Percentiles rank a stretch among this genome's conserved stretches.
Evolutionary conservation across 139 green algal genomes (phyloP).

Genomic region (Picochlorum sp.): DNA sequence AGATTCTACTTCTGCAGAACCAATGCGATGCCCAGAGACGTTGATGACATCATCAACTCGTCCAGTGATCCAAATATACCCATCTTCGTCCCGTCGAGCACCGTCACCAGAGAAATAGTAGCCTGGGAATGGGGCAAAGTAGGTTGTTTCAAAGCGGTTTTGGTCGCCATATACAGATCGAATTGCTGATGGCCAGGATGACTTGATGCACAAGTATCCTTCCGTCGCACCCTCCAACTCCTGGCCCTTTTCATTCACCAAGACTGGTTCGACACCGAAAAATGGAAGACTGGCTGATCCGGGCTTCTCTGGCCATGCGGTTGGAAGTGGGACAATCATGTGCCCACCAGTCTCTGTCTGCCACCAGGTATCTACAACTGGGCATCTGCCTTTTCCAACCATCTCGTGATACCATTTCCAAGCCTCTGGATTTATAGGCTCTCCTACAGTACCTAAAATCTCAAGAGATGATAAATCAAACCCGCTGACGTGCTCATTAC

Average conservation of each 20-base stretch:
- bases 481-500: conserved; percentile 61
- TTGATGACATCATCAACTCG: conserved; percentile 93
- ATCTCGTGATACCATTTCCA: conserved; percentile 91
- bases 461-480: conserved; percentile 50
- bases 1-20: conserved; percentile 90
- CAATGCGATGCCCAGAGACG: conserved; percentile 86
- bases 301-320: conserved; percentile 67
- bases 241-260: conserved; percentile 79
- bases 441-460: conserved; percentile 89
- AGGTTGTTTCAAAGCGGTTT: conserved; percentile 85
- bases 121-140: conserved; percentile 82
- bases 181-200: conserved; percentile 81
- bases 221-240: conserved; percentile 43
- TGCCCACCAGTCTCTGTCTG: conserved; percentile 91
- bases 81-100: conserved; percentile 54
- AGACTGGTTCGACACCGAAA: conserved; percentile 86
- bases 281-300: conserved; percentile 86
- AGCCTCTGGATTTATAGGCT: conserved; percentile 97
- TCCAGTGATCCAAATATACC: conserved; percentile 80
- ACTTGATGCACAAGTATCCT: conserved; percentile 59
- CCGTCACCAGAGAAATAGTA: conserved; percentile 90
- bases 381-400: conserved; percentile 55
- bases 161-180: conserved; percentile 84
- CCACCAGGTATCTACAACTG: conserved; percentile 96
- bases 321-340: conserved; percentile 85